Conservation (phyloP, 2,329 filamentous ascomycete species). For the Podosphaera aphanis region DNA sequence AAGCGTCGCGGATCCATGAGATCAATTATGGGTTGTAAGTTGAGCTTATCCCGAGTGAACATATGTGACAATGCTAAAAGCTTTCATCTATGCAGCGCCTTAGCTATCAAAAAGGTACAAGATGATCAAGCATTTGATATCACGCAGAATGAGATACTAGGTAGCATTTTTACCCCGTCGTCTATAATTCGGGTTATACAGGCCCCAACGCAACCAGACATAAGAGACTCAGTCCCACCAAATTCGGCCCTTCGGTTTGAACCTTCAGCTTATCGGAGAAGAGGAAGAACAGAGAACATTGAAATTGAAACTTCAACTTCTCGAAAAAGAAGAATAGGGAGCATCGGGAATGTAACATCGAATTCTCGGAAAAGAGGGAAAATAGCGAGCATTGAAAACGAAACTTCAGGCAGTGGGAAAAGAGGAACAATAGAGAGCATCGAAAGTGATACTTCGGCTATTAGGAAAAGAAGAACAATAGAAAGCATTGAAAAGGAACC, state of each 20-base stretch:
- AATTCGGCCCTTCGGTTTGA: slow-evolving; percentile 14
- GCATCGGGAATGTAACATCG: too few relatives aligned
- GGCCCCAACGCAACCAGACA: slow-evolving; percentile 7
- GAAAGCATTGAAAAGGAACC: too few relatives aligned
- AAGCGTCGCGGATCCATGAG: slow-evolving; percentile 13
- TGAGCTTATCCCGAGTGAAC: not conserved
- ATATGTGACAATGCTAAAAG: slow-evolving; percentile 2
- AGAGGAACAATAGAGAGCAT: too few relatives aligned
- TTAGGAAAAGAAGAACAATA: too few relatives aligned
- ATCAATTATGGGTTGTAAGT: slow-evolving; percentile 15
- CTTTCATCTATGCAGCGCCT: slow-evolving; percentile 7
- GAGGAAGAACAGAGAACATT: too few relatives aligned
- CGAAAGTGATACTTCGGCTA: too few relatives aligned
- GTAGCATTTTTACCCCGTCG: slow-evolving; percentile 10
- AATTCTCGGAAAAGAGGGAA: too few relatives aligned
- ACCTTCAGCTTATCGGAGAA: too few relatives aligned
- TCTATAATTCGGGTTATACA: slow-evolving; percentile 13
- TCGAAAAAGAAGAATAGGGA: too few relatives aligned
- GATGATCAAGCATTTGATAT: slow-evolving; percentile 15
- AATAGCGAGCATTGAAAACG: too few relatives aligned
- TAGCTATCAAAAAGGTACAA: slow-evolving; percentile 15
- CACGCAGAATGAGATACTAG: slow-evolving; percentile 12
- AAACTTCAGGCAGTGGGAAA: too few relatives aligned
- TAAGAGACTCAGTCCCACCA: slow-evolving; percentile 15
- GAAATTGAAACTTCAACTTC: too few relatives aligned